phyloP scores from a whole-genome alignment of 2,329 filamentous ascomycete species.

The Penicillium oxalicum region DNA sequence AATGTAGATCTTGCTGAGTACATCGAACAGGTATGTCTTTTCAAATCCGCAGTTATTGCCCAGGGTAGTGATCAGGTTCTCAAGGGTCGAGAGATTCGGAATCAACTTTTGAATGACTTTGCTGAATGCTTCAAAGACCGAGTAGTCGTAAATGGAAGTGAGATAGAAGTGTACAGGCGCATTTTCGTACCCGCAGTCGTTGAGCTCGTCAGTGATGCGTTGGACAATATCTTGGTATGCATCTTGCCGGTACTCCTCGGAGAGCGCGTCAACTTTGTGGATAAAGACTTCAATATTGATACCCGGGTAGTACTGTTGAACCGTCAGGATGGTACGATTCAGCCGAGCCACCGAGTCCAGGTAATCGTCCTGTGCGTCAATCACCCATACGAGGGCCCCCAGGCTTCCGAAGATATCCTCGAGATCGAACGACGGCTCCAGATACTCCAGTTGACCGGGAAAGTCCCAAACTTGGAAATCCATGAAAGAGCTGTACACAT shows the following conservation, averaged over 20 bases:
- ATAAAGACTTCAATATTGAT: constrained; percentile 99
- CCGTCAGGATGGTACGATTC: constrained; percentile 80
- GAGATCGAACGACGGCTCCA: constrained; percentile 82
- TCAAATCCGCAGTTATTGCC: constrained; percentile 92
- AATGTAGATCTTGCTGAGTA: constrained; percentile 97
- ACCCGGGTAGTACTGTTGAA: constrained; percentile 81
- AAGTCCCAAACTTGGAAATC: constrained; percentile 99
- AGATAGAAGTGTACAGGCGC: constrained; percentile 91
- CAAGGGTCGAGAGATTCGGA: constrained; percentile 83
- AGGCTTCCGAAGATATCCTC: constrained; percentile 92
- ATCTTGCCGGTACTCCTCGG: constrained; percentile 92
- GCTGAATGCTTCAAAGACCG: constrained; percentile 95
- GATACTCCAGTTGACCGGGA: constrained; percentile 88
- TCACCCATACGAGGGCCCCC: constrained; percentile 94
- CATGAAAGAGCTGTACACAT: constrained; percentile 75
- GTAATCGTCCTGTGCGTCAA: constrained; percentile 97
- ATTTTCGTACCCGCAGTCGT: constrained; percentile 87
- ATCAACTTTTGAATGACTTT: constrained; percentile 98
- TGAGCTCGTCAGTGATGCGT: constrained; percentile 91
- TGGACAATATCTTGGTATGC: constrained; percentile 96
- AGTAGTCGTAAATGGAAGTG: constrained; percentile 97
- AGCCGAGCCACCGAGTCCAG: constrained; percentile 82
- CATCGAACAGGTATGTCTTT: constrained; percentile 97
- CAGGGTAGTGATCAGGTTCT: constrained; percentile 88
- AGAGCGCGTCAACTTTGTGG: constrained; percentile 96